Evolutionary conservation across 345 rosid species (phyloP).

Genomic region (Noccaea caerulescens): DNA sequence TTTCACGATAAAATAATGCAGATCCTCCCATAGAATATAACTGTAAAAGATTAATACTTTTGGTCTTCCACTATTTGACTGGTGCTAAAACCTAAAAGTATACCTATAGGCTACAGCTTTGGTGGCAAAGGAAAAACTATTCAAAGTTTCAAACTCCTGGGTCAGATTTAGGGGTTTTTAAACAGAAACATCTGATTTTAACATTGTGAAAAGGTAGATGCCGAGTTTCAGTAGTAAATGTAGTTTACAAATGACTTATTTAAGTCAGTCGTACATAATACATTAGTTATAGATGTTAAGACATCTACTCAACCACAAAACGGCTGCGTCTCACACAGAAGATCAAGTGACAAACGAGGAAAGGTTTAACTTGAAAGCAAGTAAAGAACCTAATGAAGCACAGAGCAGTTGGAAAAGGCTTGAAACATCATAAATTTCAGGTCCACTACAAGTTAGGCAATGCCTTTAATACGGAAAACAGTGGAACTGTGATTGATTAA

Average conservation of each 20-base stretch:
- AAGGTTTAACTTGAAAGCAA: too few relatives aligned
- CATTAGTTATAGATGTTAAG: too few relatives aligned
- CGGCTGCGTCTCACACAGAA: too few relatives aligned
- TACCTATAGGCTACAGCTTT: not conserved
- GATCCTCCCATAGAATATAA: not conserved
- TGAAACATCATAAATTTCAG: not conserved
- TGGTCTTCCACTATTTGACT: slow-evolving; percentile 4
- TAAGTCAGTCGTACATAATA: not conserved
- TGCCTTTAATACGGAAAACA: not conserved
- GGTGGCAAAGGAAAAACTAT: not conserved
- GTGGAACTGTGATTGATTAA: too few relatives aligned
- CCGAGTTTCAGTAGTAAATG: not conserved
- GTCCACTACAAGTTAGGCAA: not conserved
- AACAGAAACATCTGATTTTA: not conserved
- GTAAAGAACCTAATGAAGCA: too few relatives aligned
- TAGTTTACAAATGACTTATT: not conserved
- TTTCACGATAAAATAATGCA: slow-evolving; percentile 9
- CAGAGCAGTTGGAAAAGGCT: not conserved
- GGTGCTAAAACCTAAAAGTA: not conserved
- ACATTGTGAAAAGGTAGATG: too few relatives aligned
- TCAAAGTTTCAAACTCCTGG: not conserved
- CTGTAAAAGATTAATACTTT: not conserved
- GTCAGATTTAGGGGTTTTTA: not conserved
- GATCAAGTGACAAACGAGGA: too few relatives aligned
- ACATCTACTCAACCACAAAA: too few relatives aligned